Conservation (phyloP, 306 rosid species). For the Sophora flavescens region DNA sequence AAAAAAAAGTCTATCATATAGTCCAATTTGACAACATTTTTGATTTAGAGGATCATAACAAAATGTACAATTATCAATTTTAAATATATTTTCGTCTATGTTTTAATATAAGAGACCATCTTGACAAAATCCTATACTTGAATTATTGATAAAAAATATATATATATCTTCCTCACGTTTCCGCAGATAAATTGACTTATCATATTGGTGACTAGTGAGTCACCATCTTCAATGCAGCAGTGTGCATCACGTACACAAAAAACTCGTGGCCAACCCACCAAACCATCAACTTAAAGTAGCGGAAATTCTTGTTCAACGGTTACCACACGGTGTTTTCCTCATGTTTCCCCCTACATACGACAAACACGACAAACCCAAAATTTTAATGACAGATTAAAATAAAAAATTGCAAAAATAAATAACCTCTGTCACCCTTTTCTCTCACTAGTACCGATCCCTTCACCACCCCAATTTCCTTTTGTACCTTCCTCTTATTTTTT, state of each 20-base stretch:
- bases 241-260: slow-evolving; percentile 41
- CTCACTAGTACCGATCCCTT: not conserved
- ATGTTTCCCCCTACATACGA: slow-evolving; percentile 51
- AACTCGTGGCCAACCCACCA: slow-evolving; percentile 25
- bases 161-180: no score
- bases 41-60: no score
- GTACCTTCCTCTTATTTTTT: slow-evolving; percentile 35
- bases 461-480: slow-evolving; percentile 37
- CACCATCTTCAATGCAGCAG: slow-evolving; percentile 35
- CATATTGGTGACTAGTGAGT: no score
- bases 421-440: not conserved
- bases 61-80: no score
- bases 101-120: no score
- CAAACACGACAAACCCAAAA: slow-evolving; percentile 37
- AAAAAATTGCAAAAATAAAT: not conserved
- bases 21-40: no score
- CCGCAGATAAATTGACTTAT: no score
- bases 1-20: no score
- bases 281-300: not conserved
- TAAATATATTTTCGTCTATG: no score
- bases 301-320: slow-evolving; percentile 71
- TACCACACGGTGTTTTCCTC: slow-evolving; percentile 55
- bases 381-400: not conserved
- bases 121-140: no score
- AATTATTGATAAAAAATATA: no score